Evolutionary conservation across 352 stramenopile genomes (phyloP), one percentile per base, ranked within the genome.

Genomic region (Peronospora farinosa): DNA sequence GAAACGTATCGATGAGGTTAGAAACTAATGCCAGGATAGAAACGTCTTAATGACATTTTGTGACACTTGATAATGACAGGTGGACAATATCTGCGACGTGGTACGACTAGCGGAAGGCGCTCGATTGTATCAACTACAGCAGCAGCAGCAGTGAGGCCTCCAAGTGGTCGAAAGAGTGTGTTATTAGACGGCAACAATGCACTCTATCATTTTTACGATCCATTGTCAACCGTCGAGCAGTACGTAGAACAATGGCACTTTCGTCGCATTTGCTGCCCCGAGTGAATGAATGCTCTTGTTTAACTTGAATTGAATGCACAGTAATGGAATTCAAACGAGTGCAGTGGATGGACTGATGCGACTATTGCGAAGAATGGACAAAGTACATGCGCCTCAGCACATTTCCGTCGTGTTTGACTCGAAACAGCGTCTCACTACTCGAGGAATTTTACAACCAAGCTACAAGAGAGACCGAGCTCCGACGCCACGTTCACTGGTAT

Each of bases 341-440:
- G 75, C 73, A 2, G 63, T 72, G 25, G 61, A 81, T 9, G 68
- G 69, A 19, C 49, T 86, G 33, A 46, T 84, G 31, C 54, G 51
- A 8, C 41, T 79, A 13, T 49, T 86, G 17, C 50, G 54, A 10
- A 62, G 72, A 7, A 72, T 86, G 63, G 54, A 81, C 45, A 64
- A 78, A 28, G 72, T 48, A 8, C 71, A 84, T 38, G 17, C 44
- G 8, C 72, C 68, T 0, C 63, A 71, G 37, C 69, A 82, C 43
- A 72, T 86, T 47, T 72, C 60, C 6, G 75, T 86, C 10, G 67
- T 83, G 31, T 86, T 86, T 25, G 75, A 86, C 55, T 76, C 73
- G 40, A 71, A 51, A 47, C 47, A 65, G 43, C 60, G 63, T 12
- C 51, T 58, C 13, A 86, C 75, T 7, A 68, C 55, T 15, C 58